A percentile compares a stretch with the other conserved stretches of the same genome.
Evolutionary conservation across 805 yeast genomes (phyloP).

Genomic region (Lipomyces mesembrius): DNA sequence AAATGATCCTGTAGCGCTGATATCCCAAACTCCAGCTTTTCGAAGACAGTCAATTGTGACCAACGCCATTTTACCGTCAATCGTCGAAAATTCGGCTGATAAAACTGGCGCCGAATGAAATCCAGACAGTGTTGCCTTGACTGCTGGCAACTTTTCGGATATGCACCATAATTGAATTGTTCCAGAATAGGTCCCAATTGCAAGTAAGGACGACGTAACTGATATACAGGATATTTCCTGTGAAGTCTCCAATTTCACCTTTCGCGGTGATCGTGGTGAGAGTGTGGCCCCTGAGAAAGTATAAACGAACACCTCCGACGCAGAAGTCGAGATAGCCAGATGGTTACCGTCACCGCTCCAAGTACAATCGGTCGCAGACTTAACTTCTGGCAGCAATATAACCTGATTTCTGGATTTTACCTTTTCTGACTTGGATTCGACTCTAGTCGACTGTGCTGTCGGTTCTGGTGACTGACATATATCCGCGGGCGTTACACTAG

Average conservation of each 20-base stretch:
- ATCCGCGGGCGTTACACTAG: slow-evolving; percentile 10
- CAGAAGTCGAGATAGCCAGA: slow-evolving; percentile 22
- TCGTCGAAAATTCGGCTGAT: slow-evolving; percentile 28
- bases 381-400: not conserved
- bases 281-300: not conserved
- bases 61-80: slow-evolving; percentile 27
- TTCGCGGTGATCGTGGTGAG: slow-evolving; percentile 7
- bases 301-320: slow-evolving; percentile 18
- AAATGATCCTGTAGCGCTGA: not conserved
- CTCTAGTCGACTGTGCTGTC: not conserved
- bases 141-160: slow-evolving; percentile 1
- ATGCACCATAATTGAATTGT: slow-evolving; percentile 12
- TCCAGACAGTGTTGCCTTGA: slow-evolving; percentile 3
- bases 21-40: slow-evolving; percentile 27
- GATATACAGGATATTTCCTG: slow-evolving; percentile 20
- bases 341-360: slow-evolving; percentile 24
- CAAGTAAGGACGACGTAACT: slow-evolving; percentile 9
- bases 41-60: slow-evolving; percentile 33
- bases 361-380: slow-evolving; percentile 18
- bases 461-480: slow-evolving; percentile 7
- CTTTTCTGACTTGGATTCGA: not conserved
- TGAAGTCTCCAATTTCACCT: slow-evolving; percentile 2
- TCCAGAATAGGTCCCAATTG: slow-evolving; percentile 28
- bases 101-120: slow-evolving; percentile 26
- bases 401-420: not conserved